phyloP scores from a whole-genome alignment of 2,329 filamentous ascomycete genomes.

The Paecilomyces fulvus region DNA sequence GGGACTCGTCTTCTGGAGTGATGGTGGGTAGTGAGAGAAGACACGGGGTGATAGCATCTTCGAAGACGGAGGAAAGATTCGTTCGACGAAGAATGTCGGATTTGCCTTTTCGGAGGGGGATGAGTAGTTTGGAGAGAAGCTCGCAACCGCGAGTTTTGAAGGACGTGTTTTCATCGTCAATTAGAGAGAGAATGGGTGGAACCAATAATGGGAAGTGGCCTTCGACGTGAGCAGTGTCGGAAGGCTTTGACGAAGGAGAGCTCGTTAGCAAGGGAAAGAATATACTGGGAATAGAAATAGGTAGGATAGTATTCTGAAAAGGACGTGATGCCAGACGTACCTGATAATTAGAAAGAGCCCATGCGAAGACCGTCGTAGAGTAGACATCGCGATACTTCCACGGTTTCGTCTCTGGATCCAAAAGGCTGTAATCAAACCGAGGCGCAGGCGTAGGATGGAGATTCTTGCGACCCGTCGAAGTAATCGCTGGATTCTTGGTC shows the following conservation, averaged over 20 bases:
- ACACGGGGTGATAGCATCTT: constrained; percentile 47
- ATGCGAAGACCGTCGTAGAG: constrained; percentile 25
- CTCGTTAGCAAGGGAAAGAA: not conserved
- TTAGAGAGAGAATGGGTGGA: constrained; percentile 34
- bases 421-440: constrained; percentile 26
- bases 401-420: constrained; percentile 30
- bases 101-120: constrained; percentile 23
- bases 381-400: constrained; percentile 32
- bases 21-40: constrained; percentile 69
- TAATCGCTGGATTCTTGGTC: constrained; percentile 34
- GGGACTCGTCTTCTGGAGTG: constrained; percentile 64
- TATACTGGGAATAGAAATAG: not conserved
- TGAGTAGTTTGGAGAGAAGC: constrained; percentile 27
- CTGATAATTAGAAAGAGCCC: constrained; percentile 28
- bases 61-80: constrained; percentile 38
- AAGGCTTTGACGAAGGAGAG: constrained; percentile 10
- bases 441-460: constrained; percentile 29
- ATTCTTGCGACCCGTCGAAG: constrained; percentile 36
- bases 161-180: constrained; percentile 31
- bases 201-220: constrained; percentile 37
- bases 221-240: constrained; percentile 25
- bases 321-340: constrained; percentile 14
- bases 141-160: constrained; percentile 33
- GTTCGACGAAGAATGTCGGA: constrained; percentile 35
- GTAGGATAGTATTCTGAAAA: not conserved